phyloP scores from a whole-genome alignment of 805 yeast species.

The Wickerhamomyces mucosus region DNA sequence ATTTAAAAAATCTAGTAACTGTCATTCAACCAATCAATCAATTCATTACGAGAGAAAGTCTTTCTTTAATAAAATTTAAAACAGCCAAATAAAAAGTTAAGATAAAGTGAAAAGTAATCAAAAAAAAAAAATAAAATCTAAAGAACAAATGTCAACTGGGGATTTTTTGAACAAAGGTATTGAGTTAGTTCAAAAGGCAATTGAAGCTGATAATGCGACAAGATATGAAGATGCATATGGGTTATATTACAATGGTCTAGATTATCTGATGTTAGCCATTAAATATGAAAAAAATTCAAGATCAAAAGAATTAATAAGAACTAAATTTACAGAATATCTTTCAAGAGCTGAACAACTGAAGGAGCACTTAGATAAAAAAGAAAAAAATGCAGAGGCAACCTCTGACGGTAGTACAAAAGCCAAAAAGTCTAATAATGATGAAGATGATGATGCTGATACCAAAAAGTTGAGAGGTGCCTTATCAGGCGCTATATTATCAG shows the following conservation, averaged over 20 bases:
- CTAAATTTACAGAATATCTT: constrained; percentile 85
- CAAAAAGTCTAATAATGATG: constrained; percentile 47
- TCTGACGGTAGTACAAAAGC: constrained; percentile 38
- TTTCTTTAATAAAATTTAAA: neutral
- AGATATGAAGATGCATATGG: constrained; percentile 92
- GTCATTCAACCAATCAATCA: too few species aligned
- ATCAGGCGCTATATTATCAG: constrained; percentile 84
- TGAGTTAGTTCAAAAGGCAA: constrained; percentile 87
- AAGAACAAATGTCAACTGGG: constrained; percentile 32
- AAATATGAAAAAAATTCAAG: constrained; percentile 89
- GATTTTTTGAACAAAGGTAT: constrained; percentile 94
- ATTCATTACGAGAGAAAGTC: too few species aligned
- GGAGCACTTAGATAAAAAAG: constrained; percentile 67
- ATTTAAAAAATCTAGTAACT: neutral
- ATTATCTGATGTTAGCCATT: constrained; percentile 89
- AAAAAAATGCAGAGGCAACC: constrained; percentile 28
- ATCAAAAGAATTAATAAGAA: constrained; percentile 79
- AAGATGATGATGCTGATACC: constrained; percentile 70
- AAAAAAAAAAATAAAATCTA: neutral
- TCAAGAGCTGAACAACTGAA: constrained; percentile 91
- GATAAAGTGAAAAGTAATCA: neutral
- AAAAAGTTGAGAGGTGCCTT: constrained; percentile 86
- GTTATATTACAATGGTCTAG: constrained; percentile 84
- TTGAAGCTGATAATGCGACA: constrained; percentile 86
- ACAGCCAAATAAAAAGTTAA: neutral